phyloP scores from a whole-genome alignment of 495 filamentous ascomycete genomes.

The Talaromyces ruber region DNA sequence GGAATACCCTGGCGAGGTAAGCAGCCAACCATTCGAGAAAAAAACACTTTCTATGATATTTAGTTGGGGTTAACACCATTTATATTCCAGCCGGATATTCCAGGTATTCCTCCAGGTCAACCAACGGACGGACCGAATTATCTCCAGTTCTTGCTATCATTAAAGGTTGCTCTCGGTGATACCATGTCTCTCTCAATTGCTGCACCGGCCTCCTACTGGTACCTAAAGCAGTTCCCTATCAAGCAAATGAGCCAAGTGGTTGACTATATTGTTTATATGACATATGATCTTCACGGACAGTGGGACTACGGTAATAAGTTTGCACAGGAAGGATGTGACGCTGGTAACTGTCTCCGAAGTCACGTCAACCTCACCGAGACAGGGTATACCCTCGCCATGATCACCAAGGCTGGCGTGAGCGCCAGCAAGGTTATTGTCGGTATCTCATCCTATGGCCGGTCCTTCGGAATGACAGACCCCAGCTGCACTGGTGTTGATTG shows the following conservation, averaged over 20 bases:
- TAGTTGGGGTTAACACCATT: too few species aligned
- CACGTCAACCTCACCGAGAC: slow-evolving; percentile 39
- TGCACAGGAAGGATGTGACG: not conserved
- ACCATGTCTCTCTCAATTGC: slow-evolving; percentile 12
- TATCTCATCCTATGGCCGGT: slow-evolving; percentile 28
- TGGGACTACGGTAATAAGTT: slow-evolving; percentile 11
- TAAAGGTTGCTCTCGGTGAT: not conserved
- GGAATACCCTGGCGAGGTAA: slow-evolving; percentile 25
- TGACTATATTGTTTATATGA: slow-evolving; percentile 27
- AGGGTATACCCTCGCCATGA: slow-evolving; percentile 26
- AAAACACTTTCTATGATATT: too few species aligned
- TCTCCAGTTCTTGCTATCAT: slow-evolving; percentile 12
- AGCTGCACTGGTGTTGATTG: slow-evolving; percentile 17
- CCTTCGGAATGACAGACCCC: slow-evolving; percentile 25
- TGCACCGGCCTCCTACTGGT: slow-evolving; percentile 25
- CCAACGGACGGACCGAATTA: slow-evolving; percentile 22
- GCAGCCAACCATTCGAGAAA: too few species aligned
- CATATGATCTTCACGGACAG: slow-evolving; percentile 26
- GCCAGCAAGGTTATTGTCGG: slow-evolving; percentile 27
- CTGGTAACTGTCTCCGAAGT: not conserved
- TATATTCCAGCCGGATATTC: slow-evolving; percentile 21
- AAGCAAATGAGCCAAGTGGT: slow-evolving; percentile 10
- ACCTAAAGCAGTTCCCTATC: slow-evolving; percentile 23
- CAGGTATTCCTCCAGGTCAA: slow-evolving; percentile 20
- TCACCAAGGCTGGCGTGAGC: slow-evolving; percentile 34